Base-by-base conservation (phyloP, 495 filamentous ascomycete species). In the Evansstolkia leycettana region DNA sequence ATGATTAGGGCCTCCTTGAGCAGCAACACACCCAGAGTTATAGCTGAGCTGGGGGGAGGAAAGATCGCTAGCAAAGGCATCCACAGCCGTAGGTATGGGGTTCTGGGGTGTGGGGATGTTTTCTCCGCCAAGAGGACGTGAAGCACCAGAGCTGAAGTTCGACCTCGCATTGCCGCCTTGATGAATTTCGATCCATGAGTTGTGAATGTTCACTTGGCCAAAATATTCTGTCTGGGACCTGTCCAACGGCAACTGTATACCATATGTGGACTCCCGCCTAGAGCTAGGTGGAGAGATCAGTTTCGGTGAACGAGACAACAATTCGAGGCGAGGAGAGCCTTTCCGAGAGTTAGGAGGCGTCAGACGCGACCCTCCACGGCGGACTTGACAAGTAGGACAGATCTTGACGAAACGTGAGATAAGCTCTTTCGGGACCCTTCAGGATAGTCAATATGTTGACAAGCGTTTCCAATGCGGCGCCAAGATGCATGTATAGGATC, bases 361-460 rank as follows among this genome's bases (percentile, higher is more conserved):
- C 27, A 66, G 41, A 6, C 60, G 61, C 25, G 61, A 54, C n/a
- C 57, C 60, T 13, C 62, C 59, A 17, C 64, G 59, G 11, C 64
- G 64, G 10, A 63, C 57, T 38, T 65, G 62, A 34, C 64, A 69
- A 5, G 64, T 72, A 26, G 70, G 70, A 18, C 70, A 73, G 25
- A 69, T 69, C 36, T 69, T 69, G 20, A 73, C 70, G 36, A 73
- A 73, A 12, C 70, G 69, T 12, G 70, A 69, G 42, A 73, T 73
- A 12, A 73, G 54, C 41, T 73, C 70, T 41, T 73, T 73, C 2
- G 70, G 70, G 4, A 73, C 70, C 70, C 70, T 73, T 40, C 28
- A 28, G 29, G 14, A 15, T 14, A 18, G 33, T 11, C 13, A 17
- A 33, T 29, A 5, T 6, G 4, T 5, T 5, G 28, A n/a, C 4